Evolutionary conservation across 2,329 filamentous ascomycete species (phyloP).

Genomic region (Talaromyces sp.): DNA sequence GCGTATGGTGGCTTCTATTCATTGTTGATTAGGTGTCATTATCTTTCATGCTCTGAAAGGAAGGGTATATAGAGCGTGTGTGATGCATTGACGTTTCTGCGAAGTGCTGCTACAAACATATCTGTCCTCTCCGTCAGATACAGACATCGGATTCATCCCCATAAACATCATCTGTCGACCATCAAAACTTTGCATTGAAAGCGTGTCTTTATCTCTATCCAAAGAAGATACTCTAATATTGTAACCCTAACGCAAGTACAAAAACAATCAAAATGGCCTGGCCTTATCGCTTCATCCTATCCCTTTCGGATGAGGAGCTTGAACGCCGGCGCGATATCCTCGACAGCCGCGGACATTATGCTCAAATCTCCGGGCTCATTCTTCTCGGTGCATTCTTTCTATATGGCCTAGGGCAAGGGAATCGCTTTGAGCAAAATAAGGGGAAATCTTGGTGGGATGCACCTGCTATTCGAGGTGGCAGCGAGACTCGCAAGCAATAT

Average conservation of each 20-base stretch:
- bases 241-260: not conserved
- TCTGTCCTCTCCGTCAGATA: not conserved
- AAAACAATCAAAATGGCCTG: conserved; percentile 29
- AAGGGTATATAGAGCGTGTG: not conserved
- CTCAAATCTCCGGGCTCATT: conserved; percentile 53
- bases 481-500: conserved; percentile 52
- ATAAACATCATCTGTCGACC: not conserved
- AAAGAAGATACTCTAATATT: not conserved
- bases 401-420: not conserved
- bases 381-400: conserved; percentile 30
- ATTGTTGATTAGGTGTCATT: not conserved
- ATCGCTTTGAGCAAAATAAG: not conserved
- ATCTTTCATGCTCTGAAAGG: not conserved
- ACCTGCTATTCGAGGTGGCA: conserved; percentile 41
- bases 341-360: conserved; percentile 54
- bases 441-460: conserved; percentile 41
- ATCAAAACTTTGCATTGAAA: not conserved
- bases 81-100: not conserved
- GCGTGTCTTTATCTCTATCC: not conserved
- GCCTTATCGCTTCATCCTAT: conserved; percentile 51
- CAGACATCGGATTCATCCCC: not conserved
- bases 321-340: conserved; percentile 51
- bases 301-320: conserved; percentile 49
- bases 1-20: not conserved
- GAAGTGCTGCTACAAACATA: not conserved